Evolutionary conservation across 495 filamentous ascomycete species (phyloP).

Genomic region (Penicillium herquei): DNA sequence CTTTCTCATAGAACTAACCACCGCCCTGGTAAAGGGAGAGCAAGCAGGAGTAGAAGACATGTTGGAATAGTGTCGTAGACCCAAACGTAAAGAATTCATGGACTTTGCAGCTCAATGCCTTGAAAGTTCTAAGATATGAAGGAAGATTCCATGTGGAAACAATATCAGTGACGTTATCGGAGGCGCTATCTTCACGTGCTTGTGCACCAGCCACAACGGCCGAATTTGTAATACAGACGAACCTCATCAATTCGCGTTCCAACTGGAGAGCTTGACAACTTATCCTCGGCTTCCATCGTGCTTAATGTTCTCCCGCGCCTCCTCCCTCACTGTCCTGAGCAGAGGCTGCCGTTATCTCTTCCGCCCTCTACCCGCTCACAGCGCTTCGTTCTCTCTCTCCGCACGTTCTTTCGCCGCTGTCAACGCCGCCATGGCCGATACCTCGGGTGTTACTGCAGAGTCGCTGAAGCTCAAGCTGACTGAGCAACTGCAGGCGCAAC

Average conservation of each 20-base stretch:
- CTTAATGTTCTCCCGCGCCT: constrained; percentile 47
- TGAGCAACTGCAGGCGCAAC: constrained; percentile 70
- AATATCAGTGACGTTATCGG: constrained; percentile 4
- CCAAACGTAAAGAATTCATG: constrained; percentile 25
- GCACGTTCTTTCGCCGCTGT: constrained; percentile 40
- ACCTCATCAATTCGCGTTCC: background rate
- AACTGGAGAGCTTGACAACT: background rate
- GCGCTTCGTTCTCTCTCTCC: constrained; percentile 38
- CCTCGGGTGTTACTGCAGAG: constrained; percentile 65
- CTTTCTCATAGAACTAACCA: constrained; percentile 76
- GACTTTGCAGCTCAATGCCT: background rate
- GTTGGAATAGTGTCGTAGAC: constrained; percentile 27
- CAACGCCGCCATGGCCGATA: constrained; percentile 46
- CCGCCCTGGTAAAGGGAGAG: constrained; percentile 71
- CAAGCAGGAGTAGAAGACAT: constrained; percentile 36
- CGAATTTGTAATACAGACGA: constrained; percentile 7
- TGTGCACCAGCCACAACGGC: constrained; percentile 4
- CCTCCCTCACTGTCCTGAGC: constrained; percentile 35
- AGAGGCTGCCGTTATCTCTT: constrained; percentile 47
- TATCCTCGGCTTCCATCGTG: constrained; percentile 5
- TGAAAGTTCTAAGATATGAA: background rate
- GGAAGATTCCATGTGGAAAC: too few relatives aligned
- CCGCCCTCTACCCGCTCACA: constrained; percentile 26
- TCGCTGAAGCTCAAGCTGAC: constrained; percentile 66
- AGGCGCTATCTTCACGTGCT: background rate